Evolutionary conservation across 208 protist species (phyloP).

Genomic region (Strigomonas galati): DNA sequence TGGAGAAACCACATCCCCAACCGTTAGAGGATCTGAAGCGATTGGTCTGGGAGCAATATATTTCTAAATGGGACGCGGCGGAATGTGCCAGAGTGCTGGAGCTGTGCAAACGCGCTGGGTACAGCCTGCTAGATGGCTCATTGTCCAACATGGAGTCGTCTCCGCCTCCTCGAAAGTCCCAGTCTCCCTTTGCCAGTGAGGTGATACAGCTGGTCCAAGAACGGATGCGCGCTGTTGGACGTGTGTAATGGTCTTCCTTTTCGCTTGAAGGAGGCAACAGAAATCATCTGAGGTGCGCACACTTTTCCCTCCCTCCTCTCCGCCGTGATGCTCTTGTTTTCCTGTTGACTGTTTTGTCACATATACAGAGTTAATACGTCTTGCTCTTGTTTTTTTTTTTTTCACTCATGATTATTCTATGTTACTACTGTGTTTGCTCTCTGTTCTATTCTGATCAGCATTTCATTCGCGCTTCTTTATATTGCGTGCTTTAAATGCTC

Average conservation of each 20-base stretch:
- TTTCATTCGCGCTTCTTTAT: too few relatives aligned
- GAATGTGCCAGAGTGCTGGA: conserved; percentile 38
- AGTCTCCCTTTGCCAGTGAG: background rate
- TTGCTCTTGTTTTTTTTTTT: conserved; percentile 8
- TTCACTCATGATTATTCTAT: background rate
- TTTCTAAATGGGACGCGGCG: conserved; percentile 22
- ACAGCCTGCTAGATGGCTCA: too few relatives aligned
- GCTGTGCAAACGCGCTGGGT: conserved; percentile 21
- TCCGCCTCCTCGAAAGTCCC: background rate
- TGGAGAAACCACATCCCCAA: too few relatives aligned
- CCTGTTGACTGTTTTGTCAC: conserved; percentile 3
- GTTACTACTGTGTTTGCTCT: conserved; percentile 1
- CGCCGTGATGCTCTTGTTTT: too few relatives aligned
- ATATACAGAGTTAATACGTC: background rate
- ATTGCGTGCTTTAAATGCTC: too few relatives aligned
- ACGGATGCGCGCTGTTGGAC: background rate
- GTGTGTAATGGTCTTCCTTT: background rate
- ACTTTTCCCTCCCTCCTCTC: too few relatives aligned
- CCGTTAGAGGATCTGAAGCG: background rate
- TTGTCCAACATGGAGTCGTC: too few relatives aligned
- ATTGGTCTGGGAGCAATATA: conserved; percentile 2
- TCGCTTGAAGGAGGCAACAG: background rate
- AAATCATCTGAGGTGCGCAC: too few relatives aligned
- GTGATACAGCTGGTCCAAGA: background rate
- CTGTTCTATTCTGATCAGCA: too few relatives aligned